Evolutionary conservation across 2,329 filamentous ascomycete genomes (phyloP), one percentile per base, ranked within the genome.

Genomic region (Aureobasidium sp.): DNA sequence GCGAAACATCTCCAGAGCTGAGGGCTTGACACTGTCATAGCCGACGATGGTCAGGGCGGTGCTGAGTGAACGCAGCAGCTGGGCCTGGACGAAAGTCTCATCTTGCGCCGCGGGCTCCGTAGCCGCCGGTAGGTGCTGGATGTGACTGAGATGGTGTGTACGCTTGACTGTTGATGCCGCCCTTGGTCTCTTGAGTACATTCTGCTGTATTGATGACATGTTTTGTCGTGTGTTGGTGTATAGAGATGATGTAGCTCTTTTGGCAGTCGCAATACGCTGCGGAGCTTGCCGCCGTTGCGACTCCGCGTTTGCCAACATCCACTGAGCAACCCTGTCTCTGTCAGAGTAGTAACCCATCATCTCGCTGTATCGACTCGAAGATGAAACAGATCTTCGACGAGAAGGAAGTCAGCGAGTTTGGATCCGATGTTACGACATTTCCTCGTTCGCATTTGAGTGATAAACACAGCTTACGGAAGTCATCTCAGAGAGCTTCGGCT

Each of bases 1-100:
- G 59, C 80, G 75, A 64, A 87, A 80, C 66, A 77, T 76, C 66
- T 85, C 81, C 65, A 87, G 68, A 44, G 82, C 85, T 29, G 78
- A 76, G 10, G 82, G 78, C 59, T 78, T 77, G 29, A 81, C 81
- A 61, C 77, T 70, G 36, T 82, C 80, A 67, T 84, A 86, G 3
- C 83, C 84, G 29, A 76, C 75, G 61, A 78, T 74, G 58, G 73
- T 76, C 66, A 84, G 75, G 61, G 78, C 75, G 57, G 79, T 76
- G 29, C 78, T 77, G 64, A 87, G 81, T 45, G 81, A 79, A 65
- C 82, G 78, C 51, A 79, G 74, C 63, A 87, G 74, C 66, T 85
- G 76, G n/a, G 77, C 74, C 66, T 84, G 79, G 62, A 82, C 76
- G 61, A 81, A 78, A 55, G 76, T 73, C 45, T 81, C 79, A 72